Percentiles rank a stretch among this genome's conserved stretches.
Evolutionary conservation across 768 basidiomycete genomes (phyloP).

Genomic region (Pleurotus citrinopileatus): DNA sequence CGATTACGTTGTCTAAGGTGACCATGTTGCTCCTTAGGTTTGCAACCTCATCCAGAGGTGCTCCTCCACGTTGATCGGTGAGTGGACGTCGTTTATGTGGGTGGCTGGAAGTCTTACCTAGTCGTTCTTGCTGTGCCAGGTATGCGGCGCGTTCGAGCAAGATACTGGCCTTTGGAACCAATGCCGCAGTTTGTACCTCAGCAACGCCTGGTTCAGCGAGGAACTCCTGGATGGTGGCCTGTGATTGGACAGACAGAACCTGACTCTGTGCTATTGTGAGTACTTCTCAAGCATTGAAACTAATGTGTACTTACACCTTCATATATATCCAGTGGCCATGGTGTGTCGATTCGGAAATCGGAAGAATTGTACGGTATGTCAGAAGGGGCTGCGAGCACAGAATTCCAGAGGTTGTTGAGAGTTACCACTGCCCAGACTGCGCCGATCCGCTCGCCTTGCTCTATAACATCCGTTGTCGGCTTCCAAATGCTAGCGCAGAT

Average conservation of each 20-base stretch:
- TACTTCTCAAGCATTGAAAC: neutral
- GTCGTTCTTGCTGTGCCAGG: conserved; percentile 14
- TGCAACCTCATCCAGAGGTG: neutral
- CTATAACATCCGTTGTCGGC: conserved; percentile 17
- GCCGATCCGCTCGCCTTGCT: conserved; percentile 29
- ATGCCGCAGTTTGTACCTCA: conserved; percentile 22
- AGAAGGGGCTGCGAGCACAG: conserved; percentile 39
- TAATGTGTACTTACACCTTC: conserved; percentile 17
- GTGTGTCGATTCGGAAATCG: conserved; percentile 27
- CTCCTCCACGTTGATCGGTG: neutral
- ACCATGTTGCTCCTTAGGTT: neutral
- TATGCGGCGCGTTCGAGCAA: conserved; percentile 29
- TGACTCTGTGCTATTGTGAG: neutral
- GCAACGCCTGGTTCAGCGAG: conserved; percentile 17
- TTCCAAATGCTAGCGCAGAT: conserved; percentile 26
- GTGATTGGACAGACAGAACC: neutral
- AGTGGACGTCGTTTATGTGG: neutral
- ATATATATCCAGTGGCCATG: conserved; percentile 30
- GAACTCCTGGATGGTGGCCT: conserved; percentile 26
- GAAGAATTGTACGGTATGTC: conserved; percentile 38
- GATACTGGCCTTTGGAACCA: conserved; percentile 28
- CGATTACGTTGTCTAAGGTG: neutral
- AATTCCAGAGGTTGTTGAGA: conserved; percentile 45
- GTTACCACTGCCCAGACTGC: conserved; percentile 33
- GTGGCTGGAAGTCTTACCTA: conserved; percentile 10